phyloP scores from a whole-genome alignment of 2,329 filamentous ascomycete genomes.

The Xylariaceae sp. region DNA sequence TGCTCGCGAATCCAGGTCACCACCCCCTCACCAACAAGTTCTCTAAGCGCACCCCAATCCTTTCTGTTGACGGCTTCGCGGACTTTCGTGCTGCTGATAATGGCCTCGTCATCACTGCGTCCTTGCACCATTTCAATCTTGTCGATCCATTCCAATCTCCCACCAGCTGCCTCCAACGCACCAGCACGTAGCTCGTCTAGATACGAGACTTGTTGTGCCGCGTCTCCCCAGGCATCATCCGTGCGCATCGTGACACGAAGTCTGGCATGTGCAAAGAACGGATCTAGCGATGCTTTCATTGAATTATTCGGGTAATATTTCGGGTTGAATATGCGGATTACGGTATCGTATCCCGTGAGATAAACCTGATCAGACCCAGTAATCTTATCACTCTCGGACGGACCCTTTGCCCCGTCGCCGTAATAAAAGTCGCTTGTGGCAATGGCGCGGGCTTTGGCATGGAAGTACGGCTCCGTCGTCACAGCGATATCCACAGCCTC shows the following conservation, averaged over 20 bases:
- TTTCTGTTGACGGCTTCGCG: conserved; percentile 50
- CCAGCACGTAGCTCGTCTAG: conserved; percentile 46
- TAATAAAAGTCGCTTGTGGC: conserved; percentile 42
- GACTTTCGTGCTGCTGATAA: conserved; percentile 60
- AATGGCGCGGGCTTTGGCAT: conserved; percentile 63
- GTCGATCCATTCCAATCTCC: conserved; percentile 53
- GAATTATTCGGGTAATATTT: conserved; percentile 61
- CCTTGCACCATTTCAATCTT: conserved; percentile 58
- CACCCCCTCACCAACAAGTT: conserved; percentile 55
- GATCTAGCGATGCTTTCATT: conserved; percentile 53
- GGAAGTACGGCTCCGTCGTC: conserved; percentile 69
- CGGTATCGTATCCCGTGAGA: conserved; percentile 71
- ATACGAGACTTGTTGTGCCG: conserved; percentile 52
- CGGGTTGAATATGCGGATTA: conserved; percentile 66
- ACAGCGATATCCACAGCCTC: conserved; percentile 61
- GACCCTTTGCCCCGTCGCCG: neutral
- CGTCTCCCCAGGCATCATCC: conserved; percentile 56
- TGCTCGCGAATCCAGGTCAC: conserved; percentile 54
- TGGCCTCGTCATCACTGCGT: conserved; percentile 24
- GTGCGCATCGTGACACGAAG: conserved; percentile 62
- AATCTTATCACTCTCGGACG: neutral
- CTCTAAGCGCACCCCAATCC: conserved; percentile 45
- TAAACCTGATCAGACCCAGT: conserved; percentile 54
- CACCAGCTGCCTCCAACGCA: conserved; percentile 50
- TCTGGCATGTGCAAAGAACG: conserved; percentile 60